Evolutionary conservation across 1,139 yeast genomes (phyloP).

Genomic region (Taiozyma sp.): DNA sequence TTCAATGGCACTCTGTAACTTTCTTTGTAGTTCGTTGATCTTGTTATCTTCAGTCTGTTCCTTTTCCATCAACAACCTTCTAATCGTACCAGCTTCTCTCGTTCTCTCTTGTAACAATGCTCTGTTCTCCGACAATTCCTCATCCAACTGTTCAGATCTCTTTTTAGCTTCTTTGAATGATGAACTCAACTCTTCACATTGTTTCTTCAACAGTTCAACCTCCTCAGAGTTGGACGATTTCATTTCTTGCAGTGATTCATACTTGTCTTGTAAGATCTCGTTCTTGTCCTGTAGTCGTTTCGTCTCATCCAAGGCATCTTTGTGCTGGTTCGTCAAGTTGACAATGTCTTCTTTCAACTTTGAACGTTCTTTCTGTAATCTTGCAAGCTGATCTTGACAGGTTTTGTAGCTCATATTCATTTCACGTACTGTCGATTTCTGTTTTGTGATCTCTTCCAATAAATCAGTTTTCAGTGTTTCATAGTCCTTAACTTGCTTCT

Average conservation of each 20-base stretch:
- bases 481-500: conserved; percentile 35
- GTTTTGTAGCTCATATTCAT: conserved; percentile 13
- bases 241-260: conserved; percentile 41
- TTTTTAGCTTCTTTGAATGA: conserved; percentile 59
- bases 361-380: conserved; percentile 31
- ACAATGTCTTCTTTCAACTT: conserved; percentile 35
- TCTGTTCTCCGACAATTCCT: conserved; percentile 72
- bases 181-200: conserved; percentile 71
- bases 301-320: conserved; percentile 45
- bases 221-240: conserved; percentile 47
- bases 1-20: conserved; percentile 40
- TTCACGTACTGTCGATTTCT: conserved; percentile 25
- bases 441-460: conserved; percentile 22
- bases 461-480: conserved; percentile 23
- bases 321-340: conserved; percentile 38
- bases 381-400: conserved; percentile 21
- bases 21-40: conserved; percentile 40
- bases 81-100: conserved; percentile 68
- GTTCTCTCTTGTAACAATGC: conserved; percentile 72
- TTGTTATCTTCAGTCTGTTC: conserved; percentile 53
- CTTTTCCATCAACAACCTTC: conserved; percentile 61
- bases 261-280: conserved; percentile 46
- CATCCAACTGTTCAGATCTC: conserved; percentile 65
- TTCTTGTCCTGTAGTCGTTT: conserved; percentile 46
- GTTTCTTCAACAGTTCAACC: conserved; percentile 56